Conservation (phyloP, 805 yeast genomes). For the Saccharomycopsis sp. region DNA sequence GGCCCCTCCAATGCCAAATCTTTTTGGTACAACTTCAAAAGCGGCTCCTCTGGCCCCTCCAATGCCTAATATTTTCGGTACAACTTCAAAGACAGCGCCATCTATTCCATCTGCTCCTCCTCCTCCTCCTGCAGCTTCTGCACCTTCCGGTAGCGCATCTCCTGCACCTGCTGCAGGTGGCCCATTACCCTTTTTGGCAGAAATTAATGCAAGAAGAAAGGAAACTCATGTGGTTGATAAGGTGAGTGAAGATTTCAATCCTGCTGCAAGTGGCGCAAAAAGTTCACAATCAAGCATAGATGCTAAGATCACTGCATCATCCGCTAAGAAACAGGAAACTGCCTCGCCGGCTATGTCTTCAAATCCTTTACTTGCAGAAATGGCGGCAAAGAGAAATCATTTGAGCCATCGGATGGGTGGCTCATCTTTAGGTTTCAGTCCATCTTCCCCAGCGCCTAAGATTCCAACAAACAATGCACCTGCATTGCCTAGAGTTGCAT, state of each 20-base stretch:
- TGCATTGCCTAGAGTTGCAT: constrained; percentile 14
- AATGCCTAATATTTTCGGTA: constrained; percentile 24
- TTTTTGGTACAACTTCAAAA: constrained; percentile 3
- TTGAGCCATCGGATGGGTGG: constrained; percentile 1
- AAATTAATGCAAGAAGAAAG: constrained; percentile 49
- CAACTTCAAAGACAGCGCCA: constrained; percentile 22
- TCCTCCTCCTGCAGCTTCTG: constrained; percentile 27
- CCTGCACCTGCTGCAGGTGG: constrained; percentile 30
- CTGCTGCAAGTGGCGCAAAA: constrained; percentile 20
- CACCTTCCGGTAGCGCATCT: constrained; percentile 19
- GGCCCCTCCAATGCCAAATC: constrained; percentile 22
- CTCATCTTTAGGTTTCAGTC: constrained; percentile 22
- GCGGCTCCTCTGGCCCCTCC: constrained; percentile 20
- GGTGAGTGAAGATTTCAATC: constrained; percentile 24
- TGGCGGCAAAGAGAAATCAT: neutral
- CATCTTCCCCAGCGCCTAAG: constrained; percentile 1
- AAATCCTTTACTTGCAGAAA: neutral
- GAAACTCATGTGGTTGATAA: constrained; percentile 44
- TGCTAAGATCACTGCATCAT: constrained; percentile 14
- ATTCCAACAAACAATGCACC: constrained; percentile 14
- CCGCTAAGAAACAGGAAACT: constrained; percentile 25
- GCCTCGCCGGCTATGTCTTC: constrained; percentile 22
- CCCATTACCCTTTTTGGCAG: constrained; percentile 50
- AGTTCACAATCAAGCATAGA: neutral
- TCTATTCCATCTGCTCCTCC: constrained; percentile 24